Percentiles rank a stretch among this genome's conserved stretches.
Evolutionary conservation across 345 rosid species (phyloP).

Genomic region (Lepidium sativum): DNA sequence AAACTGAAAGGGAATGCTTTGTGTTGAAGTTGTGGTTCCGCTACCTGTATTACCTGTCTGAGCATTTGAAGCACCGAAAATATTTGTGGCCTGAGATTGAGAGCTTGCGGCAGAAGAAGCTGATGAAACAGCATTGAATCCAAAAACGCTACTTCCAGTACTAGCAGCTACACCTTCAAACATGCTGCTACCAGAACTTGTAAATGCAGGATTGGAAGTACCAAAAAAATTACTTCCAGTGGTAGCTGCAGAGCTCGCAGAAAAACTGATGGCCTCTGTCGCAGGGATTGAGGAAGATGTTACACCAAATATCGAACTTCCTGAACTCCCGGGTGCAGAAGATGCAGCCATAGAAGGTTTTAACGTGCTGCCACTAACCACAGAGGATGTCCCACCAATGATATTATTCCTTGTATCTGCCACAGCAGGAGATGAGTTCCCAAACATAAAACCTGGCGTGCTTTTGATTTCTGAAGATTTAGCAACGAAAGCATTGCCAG

Average conservation of each 20-base stretch:
- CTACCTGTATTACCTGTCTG: conserved; percentile 38
- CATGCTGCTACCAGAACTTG: conserved; percentile 30
- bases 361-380: conserved; percentile 15
- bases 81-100: conserved; percentile 40
- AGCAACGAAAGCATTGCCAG: conserved; percentile 23
- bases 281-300: conserved; percentile 19
- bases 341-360: conserved; percentile 17
- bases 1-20: conserved; percentile 42
- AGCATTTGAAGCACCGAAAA: conserved; percentile 32
- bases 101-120: conserved; percentile 31
- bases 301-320: conserved; percentile 29
- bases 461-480: conserved; percentile 11
- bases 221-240: conserved; percentile 31
- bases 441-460: conserved; percentile 24
- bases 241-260: conserved; percentile 24
- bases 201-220: conserved; percentile 25
- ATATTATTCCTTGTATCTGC: conserved; percentile 24
- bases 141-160: conserved; percentile 34
- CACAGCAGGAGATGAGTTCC: conserved; percentile 20
- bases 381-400: conserved; percentile 25
- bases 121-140: conserved; percentile 36
- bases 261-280: conserved; percentile 18
- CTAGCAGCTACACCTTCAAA: conserved; percentile 23
- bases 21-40: conserved; percentile 39
- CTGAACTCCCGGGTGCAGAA: conserved; percentile 29